Evolutionary conservation across 2,329 filamentous ascomycete species (phyloP), one percentile per base, ranked within the genome.

Genomic region (Ophiostoma himal-ulmi): DNA sequence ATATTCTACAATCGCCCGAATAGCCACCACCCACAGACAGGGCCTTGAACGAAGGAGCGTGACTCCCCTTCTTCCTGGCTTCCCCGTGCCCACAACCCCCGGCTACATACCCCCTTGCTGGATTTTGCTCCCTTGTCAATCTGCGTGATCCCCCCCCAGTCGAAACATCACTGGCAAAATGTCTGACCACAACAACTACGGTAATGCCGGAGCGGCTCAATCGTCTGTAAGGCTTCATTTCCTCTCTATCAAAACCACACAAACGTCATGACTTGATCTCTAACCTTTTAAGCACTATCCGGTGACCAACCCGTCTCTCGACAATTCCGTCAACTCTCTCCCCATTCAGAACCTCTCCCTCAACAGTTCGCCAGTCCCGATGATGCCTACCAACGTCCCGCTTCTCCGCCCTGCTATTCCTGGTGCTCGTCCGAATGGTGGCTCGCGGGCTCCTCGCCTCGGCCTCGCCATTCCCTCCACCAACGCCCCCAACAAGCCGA

Each of bases 401-500:
- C 87, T 96, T 71, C 89, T 96, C 70, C 90, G 93, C 72, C 91
- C 93, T 70, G 92, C 93, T 73, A 89, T 96, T 70, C 91, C 91
- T 54, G 85, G 71, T 7, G 62, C 41, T 34, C 68, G 71, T 8
- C 84, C 84, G 73, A 84, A 83, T 75, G 82, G 84, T 74, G 88
- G 87, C 71, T 82, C 85, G 72, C 85, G 91, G 73, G 84, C 90
- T 69, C 93, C 93, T 37, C 89, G 91, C 76, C 86, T 98, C 71
- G 94, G 93, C 39, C 87, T 98, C 71, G 92, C 94, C 65, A 98
- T 98, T 71, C 94, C 94, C 48, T 89, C 91, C 0, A 96, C 93
- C 48, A 92, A 93, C 68, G 94, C 88, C 8, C 44, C 44, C 44
- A 48, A n/a, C 44, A 48, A n/a, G 10, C 44, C 44, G 5, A 48